Percentiles rank a stretch among this genome's conserved stretches.
phyloP scores from a whole-genome alignment of 257 asterid species.

The Coffea eugenioides region DNA sequence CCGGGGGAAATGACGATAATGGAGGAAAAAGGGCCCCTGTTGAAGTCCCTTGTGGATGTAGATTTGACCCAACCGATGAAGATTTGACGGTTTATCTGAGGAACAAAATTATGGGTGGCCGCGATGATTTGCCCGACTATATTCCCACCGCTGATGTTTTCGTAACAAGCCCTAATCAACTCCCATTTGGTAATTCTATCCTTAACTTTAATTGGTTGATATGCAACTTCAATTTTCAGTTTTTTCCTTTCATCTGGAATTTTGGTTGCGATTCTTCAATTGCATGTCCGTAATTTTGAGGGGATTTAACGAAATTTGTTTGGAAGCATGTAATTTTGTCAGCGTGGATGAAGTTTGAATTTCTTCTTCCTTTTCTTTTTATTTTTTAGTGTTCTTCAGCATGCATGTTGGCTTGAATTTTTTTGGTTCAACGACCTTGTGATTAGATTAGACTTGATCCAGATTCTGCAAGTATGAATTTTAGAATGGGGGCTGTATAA shows the following conservation, averaged over 20 bases:
- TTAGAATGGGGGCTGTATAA: no score
- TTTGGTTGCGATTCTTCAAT: not conserved
- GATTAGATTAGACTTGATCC: no score
- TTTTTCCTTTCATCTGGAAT: not conserved
- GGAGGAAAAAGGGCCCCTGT: not conserved
- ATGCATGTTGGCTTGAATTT: no score
- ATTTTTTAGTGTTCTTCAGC: no score
- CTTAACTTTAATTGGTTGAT: no score
- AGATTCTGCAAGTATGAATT: no score
- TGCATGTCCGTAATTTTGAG: no score
- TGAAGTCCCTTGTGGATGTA: not conserved
- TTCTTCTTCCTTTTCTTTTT: no score
- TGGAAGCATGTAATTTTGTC: no score
- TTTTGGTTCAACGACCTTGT: no score
- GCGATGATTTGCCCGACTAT: not conserved
- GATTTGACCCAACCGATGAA: not conserved
- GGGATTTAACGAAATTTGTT: no score
- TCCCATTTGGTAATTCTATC: not conserved
- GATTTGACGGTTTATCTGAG: not conserved
- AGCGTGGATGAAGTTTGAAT: no score
- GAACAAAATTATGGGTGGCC: not conserved
- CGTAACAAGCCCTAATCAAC: not conserved
- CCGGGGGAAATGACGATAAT: not conserved
- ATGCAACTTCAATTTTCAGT: not conserved
- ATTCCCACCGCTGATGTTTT: not conserved